phyloP scores from a whole-genome alignment of 805 yeast species.

The Sugiyamaella lignohabitans region DNA sequence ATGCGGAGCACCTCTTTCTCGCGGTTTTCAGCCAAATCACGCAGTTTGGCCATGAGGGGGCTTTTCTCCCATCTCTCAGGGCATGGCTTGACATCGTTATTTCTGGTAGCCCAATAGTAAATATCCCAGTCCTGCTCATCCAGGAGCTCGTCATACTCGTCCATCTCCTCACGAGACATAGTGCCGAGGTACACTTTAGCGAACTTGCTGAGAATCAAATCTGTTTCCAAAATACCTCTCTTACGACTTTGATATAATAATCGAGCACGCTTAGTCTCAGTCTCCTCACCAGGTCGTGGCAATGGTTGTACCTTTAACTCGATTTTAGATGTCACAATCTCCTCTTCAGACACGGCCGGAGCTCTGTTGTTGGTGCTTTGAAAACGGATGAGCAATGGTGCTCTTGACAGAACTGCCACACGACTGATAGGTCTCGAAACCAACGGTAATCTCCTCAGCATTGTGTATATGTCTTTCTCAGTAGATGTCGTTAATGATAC shows the following conservation, averaged over 20 bases:
- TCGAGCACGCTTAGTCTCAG: constrained; percentile 77
- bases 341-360: constrained; percentile 10
- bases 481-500: no score
- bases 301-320: constrained; percentile 72
- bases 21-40: constrained; percentile 66
- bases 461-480: no score
- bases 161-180: constrained; percentile 59
- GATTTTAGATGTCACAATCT: no score
- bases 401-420: no score
- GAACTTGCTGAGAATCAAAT: constrained; percentile 74
- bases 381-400: no score
- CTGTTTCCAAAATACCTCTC: constrained; percentile 93
- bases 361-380: background rate
- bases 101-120: constrained; percentile 93
- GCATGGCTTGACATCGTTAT: constrained; percentile 67
- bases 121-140: constrained; percentile 99
- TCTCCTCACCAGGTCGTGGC: constrained; percentile 63
- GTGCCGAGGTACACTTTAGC: constrained; percentile 64
- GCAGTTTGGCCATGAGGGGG: constrained; percentile 54
- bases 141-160: constrained; percentile 73
- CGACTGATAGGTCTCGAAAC: no score
- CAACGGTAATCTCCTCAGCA: no score
- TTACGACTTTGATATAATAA: constrained; percentile 86
- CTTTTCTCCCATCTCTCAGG: constrained; percentile 81
- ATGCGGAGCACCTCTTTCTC: constrained; percentile 72